Base-by-base conservation (phyloP, 1,139 yeast genomes). In the Kodamaea derodonti region DNA sequence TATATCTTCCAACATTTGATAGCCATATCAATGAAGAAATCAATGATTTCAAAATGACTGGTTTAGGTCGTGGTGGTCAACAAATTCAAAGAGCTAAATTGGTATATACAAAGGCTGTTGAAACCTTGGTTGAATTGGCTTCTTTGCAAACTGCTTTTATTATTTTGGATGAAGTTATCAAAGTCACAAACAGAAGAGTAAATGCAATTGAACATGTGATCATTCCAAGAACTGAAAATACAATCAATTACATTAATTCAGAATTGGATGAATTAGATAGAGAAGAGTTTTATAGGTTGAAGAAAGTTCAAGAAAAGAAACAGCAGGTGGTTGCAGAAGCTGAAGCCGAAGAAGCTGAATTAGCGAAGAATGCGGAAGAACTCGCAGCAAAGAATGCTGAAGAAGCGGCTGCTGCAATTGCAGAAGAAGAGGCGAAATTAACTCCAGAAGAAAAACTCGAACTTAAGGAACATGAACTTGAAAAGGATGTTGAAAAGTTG, bases 191-290 rank as follows among this genome's bases (percentile, higher is more conserved):
- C 63, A 79, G 98, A 67, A 84, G 98, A 74, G 98, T 92, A 51
- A 92, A 92, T 62, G 97, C 98, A 47, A 92, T 92, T 65, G 98
- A 92, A 67, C 97, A 92, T 58, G 97, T 92, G 34, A 90, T 92
- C 52, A 92, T 92, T 41, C 98, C 98, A 43, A 78, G 97, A 62
- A 90, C 97, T 2, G 97, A 92, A 62, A 92, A 92, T 62, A 92
- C 98, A 24, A 92, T 92, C 52, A 76, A 84, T 41, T 70, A 92
- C 62, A 92, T 92, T 68, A 88, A 88, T 61, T 86, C 96, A 20
- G 98, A 92, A 60, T 75, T 92, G 58, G 98, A 92, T 61, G 98
- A 92, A 65, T 75, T 92, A 60, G 98, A 92, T 60, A 84, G 98
- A 74, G 98, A 92, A 64, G 98, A 92, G 65, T 92, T 92, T 57